These are phyloP conservation scores for Colletotrichum tofieldiae DNA, from an alignment of 2,329 filamentous ascomycete genomes.

Conservation along the genomic window DNA sequence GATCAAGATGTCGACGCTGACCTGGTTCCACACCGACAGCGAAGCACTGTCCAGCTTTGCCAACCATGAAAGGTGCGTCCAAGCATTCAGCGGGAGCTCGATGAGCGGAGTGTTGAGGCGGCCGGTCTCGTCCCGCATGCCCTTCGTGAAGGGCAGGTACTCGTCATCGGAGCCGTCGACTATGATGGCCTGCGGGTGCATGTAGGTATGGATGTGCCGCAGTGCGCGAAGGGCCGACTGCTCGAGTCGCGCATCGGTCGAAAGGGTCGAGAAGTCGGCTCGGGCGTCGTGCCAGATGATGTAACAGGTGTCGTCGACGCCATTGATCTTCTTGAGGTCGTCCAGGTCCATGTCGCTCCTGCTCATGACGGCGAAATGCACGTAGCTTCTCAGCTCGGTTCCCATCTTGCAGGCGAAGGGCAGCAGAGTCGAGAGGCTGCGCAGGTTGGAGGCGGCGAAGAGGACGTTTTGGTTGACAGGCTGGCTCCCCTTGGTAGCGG, in stretches of 20 bases:
- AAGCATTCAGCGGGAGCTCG: constrained; percentile 77
- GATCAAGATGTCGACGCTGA: constrained; percentile 86
- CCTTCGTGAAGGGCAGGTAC: constrained; percentile 77
- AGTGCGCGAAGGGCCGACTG: constrained; percentile 76
- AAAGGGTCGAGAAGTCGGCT: constrained; percentile 79
- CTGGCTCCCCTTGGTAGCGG: constrained; percentile 66
- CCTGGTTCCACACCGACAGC: constrained; percentile 82
- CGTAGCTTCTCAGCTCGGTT: constrained; percentile 75
- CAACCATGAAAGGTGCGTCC: constrained; percentile 81
- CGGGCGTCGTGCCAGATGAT: constrained; percentile 81
- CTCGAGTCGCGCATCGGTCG: constrained; percentile 79
- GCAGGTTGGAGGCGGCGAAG: constrained; percentile 83
- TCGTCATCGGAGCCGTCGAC: constrained; percentile 79
- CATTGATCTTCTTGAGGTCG: constrained; percentile 83
- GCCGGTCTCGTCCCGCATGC: constrained; percentile 69
- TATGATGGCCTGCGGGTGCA: constrained; percentile 84
- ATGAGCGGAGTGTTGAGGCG: constrained; percentile 76
- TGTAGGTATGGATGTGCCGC: constrained; percentile 78
- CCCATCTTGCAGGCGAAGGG: constrained; percentile 93
- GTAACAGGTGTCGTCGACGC: constrained; percentile 79
- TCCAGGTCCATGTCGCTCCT: constrained; percentile 78
- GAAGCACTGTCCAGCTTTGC: constrained; percentile 82
- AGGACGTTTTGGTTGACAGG: constrained; percentile 79
- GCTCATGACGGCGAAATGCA: constrained; percentile 88
- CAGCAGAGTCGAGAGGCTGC: constrained; percentile 80